Percentiles rank a stretch among this genome's conserved stretches.
Evolutionary conservation across 2,329 filamentous ascomycete species (phyloP).

Genomic region (Phialophora macrospora): DNA sequence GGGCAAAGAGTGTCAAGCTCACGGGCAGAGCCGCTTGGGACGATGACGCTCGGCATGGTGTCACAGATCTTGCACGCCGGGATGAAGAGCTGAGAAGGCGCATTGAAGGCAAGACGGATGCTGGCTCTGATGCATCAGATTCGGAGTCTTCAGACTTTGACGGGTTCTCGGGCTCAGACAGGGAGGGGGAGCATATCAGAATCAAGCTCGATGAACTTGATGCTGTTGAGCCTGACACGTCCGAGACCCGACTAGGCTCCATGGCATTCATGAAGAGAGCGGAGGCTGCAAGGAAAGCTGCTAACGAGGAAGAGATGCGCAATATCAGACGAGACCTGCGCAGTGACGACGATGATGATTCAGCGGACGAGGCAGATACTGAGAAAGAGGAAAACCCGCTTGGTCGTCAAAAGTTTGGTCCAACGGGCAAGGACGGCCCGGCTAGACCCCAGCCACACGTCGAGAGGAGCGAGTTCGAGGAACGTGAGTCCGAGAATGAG

Average conservation of each 20-base stretch:
- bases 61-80: constrained; percentile 78
- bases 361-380: constrained; percentile 58
- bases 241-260: constrained; percentile 70
- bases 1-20: constrained; percentile 83
- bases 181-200: constrained; percentile 54
- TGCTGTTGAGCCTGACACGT: constrained; percentile 47
- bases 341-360: constrained; percentile 62
- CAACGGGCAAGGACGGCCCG: constrained; percentile 35
- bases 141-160: constrained; percentile 66
- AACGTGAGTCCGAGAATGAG: constrained; percentile 59
- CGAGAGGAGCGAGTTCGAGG: constrained; percentile 65
- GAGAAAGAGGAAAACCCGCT: constrained; percentile 63
- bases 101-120: constrained; percentile 72
- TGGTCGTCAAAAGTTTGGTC: constrained; percentile 62
- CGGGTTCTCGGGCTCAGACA: constrained; percentile 63
- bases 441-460: constrained; percentile 40
- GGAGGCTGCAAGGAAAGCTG: constrained; percentile 74
- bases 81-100: constrained; percentile 81
- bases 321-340: constrained; percentile 73
- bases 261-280: constrained; percentile 97
- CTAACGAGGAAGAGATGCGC: constrained; percentile 77
- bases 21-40: constrained; percentile 85
- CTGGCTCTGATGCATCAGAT: constrained; percentile 68
- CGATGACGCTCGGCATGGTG: constrained; percentile 76
- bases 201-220: constrained; percentile 51